Conservation (phyloP, 345 rosid genomes). For the Dovyalis caffra region DNA sequence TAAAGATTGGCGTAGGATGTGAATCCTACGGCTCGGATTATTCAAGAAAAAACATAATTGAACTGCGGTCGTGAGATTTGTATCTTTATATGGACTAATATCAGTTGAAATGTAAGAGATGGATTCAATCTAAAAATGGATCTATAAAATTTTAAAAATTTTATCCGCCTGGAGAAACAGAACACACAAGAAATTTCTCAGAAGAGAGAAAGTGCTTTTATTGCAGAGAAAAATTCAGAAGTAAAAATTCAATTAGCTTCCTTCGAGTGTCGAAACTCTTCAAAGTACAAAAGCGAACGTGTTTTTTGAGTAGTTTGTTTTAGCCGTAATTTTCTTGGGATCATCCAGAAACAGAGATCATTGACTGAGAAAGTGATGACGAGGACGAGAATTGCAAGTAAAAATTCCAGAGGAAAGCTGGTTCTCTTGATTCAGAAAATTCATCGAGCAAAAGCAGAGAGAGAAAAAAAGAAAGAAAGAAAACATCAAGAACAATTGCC, state of each 20-base stretch:
- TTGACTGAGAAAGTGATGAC: background rate
- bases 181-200: background rate
- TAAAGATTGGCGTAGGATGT: background rate
- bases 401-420: background rate
- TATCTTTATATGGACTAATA: background rate
- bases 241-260: background rate
- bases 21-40: background rate
- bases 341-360: background rate
- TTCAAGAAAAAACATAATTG: background rate
- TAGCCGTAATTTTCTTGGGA: background rate
- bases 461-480: background rate
- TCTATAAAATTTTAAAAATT: conserved; percentile 1
- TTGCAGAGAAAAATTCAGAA: background rate
- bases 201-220: background rate
- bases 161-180: background rate
- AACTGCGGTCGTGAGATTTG: background rate
- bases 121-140: conserved; percentile 7
- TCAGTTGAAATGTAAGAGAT: background rate
- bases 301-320: background rate
- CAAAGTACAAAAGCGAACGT: background rate
- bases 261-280: background rate
- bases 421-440: background rate
- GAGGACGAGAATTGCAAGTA: background rate
- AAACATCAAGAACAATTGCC: background rate
- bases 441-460: background rate